A percentile compares a stretch with the other conserved stretches of the same genome.
Conservation (phyloP, 1,284 basidiomycete species). For the Ganoderma resinaceum region DNA sequence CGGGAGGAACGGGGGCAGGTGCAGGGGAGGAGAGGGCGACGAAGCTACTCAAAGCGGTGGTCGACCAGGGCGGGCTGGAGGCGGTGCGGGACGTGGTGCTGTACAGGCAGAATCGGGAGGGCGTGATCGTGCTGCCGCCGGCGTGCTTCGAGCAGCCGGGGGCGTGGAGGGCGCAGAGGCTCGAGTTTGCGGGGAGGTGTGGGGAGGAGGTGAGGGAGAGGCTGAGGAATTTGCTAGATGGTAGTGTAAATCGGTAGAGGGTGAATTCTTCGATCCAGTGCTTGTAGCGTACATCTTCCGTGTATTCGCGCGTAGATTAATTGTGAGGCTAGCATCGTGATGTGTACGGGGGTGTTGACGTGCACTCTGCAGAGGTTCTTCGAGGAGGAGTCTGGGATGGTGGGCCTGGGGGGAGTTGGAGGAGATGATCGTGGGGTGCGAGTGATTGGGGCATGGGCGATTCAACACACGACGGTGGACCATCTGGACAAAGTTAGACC, state of each 20-base stretch:
- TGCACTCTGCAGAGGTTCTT: constrained; percentile 80
- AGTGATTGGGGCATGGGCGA: no score
- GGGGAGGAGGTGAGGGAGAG: constrained; percentile 33
- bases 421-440: no score
- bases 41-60: constrained; percentile 60
- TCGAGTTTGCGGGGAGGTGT: constrained; percentile 35
- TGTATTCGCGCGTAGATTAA: constrained; percentile 62
- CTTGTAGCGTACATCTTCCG: background rate
- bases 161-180: constrained; percentile 34
- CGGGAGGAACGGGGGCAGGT: constrained; percentile 15
- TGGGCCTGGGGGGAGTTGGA: no score
- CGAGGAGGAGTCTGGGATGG: constrained; percentile 74
- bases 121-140: constrained; percentile 45
- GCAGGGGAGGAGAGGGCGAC: constrained; percentile 47
- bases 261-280: background rate
- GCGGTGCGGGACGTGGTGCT: constrained; percentile 58
- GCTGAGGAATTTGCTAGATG: constrained; percentile 34
- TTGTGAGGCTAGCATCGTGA: constrained; percentile 57
- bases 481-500: background rate
- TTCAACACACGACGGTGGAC: constrained; percentile 73
- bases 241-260: background rate
- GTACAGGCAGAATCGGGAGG: constrained; percentile 52
- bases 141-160: constrained; percentile 45
- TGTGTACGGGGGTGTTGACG: constrained; percentile 73
- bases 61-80: constrained; percentile 55